Evolutionary conservation across 2,329 filamentous ascomycete genomes (phyloP).

Genomic region (Monilinia fructigena): DNA sequence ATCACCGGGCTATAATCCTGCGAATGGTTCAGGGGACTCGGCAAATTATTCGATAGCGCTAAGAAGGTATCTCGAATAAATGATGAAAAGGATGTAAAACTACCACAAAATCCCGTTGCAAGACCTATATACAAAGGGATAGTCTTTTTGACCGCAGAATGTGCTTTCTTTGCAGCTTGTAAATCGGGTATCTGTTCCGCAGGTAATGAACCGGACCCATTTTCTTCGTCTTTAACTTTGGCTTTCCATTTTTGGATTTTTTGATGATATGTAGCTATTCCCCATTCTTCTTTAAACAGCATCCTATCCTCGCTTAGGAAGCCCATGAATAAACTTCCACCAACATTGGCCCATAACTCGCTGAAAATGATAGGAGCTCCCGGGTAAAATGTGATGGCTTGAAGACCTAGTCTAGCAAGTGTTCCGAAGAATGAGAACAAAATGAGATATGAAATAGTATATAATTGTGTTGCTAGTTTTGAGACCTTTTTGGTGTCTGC

Average conservation of each 20-base stretch:
- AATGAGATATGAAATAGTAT: conserved; percentile 77
- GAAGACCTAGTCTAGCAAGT: conserved; percentile 75
- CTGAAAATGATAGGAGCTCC: conserved; percentile 72
- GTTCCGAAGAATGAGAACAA: conserved; percentile 85
- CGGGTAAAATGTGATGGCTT: conserved; percentile 76
- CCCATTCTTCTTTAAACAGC: conserved; percentile 70
- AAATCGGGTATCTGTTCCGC: conserved; percentile 40
- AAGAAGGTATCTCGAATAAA: conserved; percentile 81
- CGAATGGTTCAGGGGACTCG: conserved; percentile 47
- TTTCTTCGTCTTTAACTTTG: conserved; percentile 44
- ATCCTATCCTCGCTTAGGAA: conserved; percentile 77
- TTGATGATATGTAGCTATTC: conserved; percentile 45
- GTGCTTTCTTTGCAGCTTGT: conserved; percentile 53
- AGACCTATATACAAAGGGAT: conserved; percentile 87
- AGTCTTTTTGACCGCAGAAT: conserved; percentile 72
- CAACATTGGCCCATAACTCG: conserved; percentile 85
- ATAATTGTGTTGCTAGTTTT: conserved; percentile 55
- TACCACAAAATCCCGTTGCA: conserved; percentile 83
- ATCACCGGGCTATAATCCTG: conserved; percentile 40
- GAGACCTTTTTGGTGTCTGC: conserved; percentile 44
- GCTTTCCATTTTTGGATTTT: conserved; percentile 41
- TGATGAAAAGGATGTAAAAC: conserved; percentile 84
- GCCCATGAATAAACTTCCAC: conserved; percentile 78
- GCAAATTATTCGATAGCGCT: conserved; percentile 72
- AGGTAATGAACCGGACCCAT: conserved; percentile 29